phyloP scores from a whole-genome alignment of 2,329 filamentous ascomycete species.

The Pestalotiopsis sp. region DNA sequence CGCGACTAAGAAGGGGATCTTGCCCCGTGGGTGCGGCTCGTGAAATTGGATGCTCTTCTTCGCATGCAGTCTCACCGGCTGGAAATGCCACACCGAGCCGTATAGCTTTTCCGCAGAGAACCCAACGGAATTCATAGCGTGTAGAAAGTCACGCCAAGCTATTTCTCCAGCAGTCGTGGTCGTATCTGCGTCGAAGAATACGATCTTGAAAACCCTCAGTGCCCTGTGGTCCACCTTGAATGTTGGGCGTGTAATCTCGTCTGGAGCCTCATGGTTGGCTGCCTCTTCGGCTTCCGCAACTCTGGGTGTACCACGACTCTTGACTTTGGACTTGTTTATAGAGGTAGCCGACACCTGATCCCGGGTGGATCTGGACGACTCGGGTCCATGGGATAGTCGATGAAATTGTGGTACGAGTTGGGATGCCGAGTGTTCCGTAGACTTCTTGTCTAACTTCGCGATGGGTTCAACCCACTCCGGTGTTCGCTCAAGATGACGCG shows the following conservation, averaged over 20 bases:
- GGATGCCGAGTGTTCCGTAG: constrained; percentile 4
- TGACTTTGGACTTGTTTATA: background rate
- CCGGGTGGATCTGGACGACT: constrained; percentile 11
- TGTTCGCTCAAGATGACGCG: constrained; percentile 47
- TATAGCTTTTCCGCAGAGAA: constrained; percentile 60
- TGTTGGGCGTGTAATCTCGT: background rate
- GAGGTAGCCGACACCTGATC: constrained; percentile 11
- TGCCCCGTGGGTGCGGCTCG: constrained; percentile 58
- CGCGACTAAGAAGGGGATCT: constrained; percentile 50
- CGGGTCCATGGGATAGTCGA: background rate
- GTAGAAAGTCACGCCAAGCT: constrained; percentile 54
- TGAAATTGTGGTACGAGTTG: constrained; percentile 8
- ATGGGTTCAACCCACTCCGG: constrained; percentile 46
- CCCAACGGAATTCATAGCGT: constrained; percentile 51
- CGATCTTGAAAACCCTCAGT: constrained; percentile 35
- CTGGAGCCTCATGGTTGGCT: background rate
- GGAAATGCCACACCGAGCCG: constrained; percentile 64
- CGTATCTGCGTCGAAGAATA: constrained; percentile 42
- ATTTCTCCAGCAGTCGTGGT: constrained; percentile 48
- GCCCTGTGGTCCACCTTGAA: constrained; percentile 30
- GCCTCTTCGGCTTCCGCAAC: background rate
- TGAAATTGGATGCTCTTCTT: constrained; percentile 60
- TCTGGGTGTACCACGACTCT: background rate
- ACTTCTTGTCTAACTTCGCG: constrained; percentile 27
- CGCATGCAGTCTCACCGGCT: constrained; percentile 41